Evolutionary conservation across 352 stramenopile genomes (phyloP), one percentile per base, ranked within the genome.

Genomic region (Phytopythium aichiense): DNA sequence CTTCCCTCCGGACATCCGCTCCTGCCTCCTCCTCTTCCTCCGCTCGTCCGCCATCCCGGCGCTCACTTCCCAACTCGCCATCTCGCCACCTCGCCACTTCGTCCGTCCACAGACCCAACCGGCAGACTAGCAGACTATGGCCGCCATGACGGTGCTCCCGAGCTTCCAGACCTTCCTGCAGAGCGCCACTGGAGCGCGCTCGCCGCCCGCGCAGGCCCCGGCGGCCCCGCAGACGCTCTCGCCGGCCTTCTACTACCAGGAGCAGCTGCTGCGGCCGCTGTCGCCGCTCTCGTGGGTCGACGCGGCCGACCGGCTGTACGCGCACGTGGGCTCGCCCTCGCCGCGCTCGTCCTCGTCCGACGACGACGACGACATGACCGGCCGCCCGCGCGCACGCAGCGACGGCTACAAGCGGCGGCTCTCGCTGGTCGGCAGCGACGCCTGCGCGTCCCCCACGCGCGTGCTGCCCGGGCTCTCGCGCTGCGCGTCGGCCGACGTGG

Each of bases 141-240:
- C 53, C 12, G 23, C 70, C 61, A 72, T 81, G 71, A 79, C 72
- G 22, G 56, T 82, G 28, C 63, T 87, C 37, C 78, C 78, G 28
- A 84, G 72, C 59, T 87, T 87, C 66, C 73, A 87, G 61, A 70
- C 69, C 23, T 87, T 87, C 66, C 58, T 87, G 38, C 67, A 76
- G 60, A 80, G 67, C 50, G 69, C 78, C 23, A 63, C 64, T 31
- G 67, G 67, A 33, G 55, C 45, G 33, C 72, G 60, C 65, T 73
- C 37, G 55, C 73, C 58, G 52, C 59, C 9, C 50, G 35, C 40
- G 42, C 35, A 40, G 35, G 35, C 9, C 50, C 28, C 40, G 42
- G 43, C 18, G 31, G 67, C 62, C 53, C 40, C 58, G 48, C 61
- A n/a, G 3, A 38, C 55, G 28, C n/a, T 46, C 55, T 45, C 63